Evolutionary conservation across 257 asterid genomes (phyloP).

Genomic region (Gynochthodes officinalis): DNA sequence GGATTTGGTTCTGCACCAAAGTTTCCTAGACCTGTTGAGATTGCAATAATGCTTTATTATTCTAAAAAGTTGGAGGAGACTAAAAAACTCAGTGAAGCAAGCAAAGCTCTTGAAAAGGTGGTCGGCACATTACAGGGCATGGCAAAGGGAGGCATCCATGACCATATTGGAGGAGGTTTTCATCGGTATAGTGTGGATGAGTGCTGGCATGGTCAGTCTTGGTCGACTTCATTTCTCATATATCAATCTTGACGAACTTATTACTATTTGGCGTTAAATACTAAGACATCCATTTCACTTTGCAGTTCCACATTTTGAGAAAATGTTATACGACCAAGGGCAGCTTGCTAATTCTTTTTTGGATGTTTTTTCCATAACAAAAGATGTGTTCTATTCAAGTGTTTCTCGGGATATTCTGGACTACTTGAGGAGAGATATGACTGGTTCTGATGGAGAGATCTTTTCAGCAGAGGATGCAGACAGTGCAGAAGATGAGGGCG

Average conservation of each 20-base stretch:
- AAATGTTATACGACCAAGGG: conserved; percentile 97
- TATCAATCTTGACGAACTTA: not conserved
- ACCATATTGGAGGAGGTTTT: conserved; percentile 94
- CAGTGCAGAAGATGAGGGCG: conserved; percentile 80
- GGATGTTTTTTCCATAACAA: conserved; percentile 70
- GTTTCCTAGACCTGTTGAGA: conserved; percentile 94
- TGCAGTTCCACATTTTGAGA: conserved; percentile 98
- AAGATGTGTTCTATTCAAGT: conserved; percentile 58
- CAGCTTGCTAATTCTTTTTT: conserved; percentile 75
- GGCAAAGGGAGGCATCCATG: conserved; percentile 94
- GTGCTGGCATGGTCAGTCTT: conserved; percentile 89
- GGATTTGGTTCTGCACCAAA: conserved; percentile 98
- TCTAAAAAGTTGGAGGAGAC: conserved; percentile 60
- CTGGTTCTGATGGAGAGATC: conserved; percentile 80
- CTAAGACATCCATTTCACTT: not conserved
- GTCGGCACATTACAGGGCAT: conserved; percentile 65
- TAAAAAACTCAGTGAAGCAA: conserved; percentile 61
- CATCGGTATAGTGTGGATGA: conserved; percentile 99
- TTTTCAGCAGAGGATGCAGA: conserved; percentile 98
- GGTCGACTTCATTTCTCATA: not conserved
- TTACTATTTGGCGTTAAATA: not conserved
- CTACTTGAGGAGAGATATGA: conserved; percentile 92
- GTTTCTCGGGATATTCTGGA: conserved; percentile 73
- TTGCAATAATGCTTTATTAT: conserved; percentile 81
- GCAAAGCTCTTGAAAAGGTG: conserved; percentile 56